Conservation (phyloP, 441 rosid species). For the Jatropha podagrica region DNA sequence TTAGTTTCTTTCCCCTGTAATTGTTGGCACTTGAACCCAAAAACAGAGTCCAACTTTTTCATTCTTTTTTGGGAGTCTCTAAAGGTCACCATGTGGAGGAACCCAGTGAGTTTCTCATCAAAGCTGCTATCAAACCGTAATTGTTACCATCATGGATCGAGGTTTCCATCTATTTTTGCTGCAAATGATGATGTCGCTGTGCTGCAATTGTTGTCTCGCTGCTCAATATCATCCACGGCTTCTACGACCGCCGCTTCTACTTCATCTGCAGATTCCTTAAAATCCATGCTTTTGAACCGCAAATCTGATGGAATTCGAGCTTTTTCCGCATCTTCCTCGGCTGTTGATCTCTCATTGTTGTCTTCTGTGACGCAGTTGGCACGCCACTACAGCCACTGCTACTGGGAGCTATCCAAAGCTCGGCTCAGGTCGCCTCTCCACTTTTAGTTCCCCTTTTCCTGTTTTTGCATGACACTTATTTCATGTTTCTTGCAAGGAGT, state of each 20-base stretch:
- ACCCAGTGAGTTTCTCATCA: slow-evolving; percentile 9
- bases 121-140: slow-evolving; percentile 18
- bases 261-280: slow-evolving; percentile 31
- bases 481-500: not conserved
- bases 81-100: slow-evolving; percentile 29
- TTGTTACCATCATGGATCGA: not conserved
- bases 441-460: not conserved
- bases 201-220: not conserved
- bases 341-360: slow-evolving; percentile 28
- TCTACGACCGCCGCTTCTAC: slow-evolving; percentile 18
- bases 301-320: slow-evolving; percentile 41
- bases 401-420: slow-evolving; percentile 96
- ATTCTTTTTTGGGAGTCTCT: not conserved
- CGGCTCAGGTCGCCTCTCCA: slow-evolving; percentile 62
- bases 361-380: slow-evolving; percentile 32
- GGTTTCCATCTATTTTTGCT: slow-evolving; percentile 17
- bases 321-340: slow-evolving; percentile 33
- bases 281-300: slow-evolving; percentile 31
- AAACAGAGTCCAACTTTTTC: not conserved
- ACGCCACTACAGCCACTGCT: slow-evolving; percentile 72
- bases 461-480: not conserved
- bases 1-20: too few relatives aligned
- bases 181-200: slow-evolving; percentile 14
- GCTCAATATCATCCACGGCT: slow-evolving; percentile 20
- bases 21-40: not conserved